Conservation (phyloP, 2,329 filamentous ascomycete genomes). For the Fusarium equiseti region DNA sequence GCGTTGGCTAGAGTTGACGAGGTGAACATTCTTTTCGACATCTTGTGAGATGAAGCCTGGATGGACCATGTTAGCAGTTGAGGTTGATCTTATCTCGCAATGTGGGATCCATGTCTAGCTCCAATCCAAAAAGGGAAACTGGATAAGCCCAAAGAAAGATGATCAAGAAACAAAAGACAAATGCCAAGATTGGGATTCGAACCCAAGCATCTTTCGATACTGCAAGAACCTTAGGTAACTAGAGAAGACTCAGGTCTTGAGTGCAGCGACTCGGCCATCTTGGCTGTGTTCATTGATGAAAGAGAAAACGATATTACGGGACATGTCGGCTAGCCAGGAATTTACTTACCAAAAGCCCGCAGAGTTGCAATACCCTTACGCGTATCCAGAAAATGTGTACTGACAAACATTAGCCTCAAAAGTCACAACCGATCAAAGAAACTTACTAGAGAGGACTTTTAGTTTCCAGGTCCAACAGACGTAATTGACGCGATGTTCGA, state of each 20-base stretch:
- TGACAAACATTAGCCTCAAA: constrained; percentile 12
- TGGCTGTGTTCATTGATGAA: neutral
- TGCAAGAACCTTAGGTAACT: neutral
- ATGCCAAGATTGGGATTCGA: neutral
- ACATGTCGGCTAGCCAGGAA: neutral
- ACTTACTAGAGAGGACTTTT: constrained; percentile 62
- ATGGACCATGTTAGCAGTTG: too few species aligned
- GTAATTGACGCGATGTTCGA: constrained; percentile 69
- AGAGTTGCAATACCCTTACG: constrained; percentile 67
- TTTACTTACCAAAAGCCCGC: constrained; percentile 66
- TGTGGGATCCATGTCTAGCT: neutral
- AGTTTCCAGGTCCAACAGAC: constrained; percentile 70
- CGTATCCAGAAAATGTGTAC: constrained; percentile 67
- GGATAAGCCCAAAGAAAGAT: too few species aligned
- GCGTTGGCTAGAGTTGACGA: constrained; percentile 66
- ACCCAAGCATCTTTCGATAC: neutral
- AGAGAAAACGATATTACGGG: fast-evolving
- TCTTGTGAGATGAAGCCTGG: neutral
- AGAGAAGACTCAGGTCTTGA: neutral
- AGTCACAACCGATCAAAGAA: fast-evolving
- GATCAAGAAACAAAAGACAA: neutral
- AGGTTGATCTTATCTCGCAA: neutral
- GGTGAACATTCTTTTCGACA: constrained; percentile 57
- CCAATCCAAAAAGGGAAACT: neutral
- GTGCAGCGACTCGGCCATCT: neutral